These are phyloP conservation scores for Leishmania lainsoni DNA, from an alignment of 208 protist species.

Conservation along the genomic window DNA sequence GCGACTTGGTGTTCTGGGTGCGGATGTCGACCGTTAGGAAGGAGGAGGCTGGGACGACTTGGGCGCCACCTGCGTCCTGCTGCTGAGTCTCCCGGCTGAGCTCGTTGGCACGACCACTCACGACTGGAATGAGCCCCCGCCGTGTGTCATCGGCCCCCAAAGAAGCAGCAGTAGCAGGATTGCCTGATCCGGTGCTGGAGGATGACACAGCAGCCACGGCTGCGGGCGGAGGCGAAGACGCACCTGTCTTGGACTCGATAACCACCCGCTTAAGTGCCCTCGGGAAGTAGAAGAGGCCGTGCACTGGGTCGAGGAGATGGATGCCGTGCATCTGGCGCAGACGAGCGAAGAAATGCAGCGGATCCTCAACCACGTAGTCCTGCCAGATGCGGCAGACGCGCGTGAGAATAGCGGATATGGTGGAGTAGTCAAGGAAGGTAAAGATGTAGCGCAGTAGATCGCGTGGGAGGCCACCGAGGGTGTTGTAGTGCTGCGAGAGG, in stretches of 20 bases:
- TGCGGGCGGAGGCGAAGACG: neutral
- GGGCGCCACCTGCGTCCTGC: conserved; percentile 10
- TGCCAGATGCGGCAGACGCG: conserved; percentile 41
- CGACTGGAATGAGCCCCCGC: neutral
- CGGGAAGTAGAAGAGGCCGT: conserved; percentile 55
- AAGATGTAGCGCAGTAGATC: conserved; percentile 43
- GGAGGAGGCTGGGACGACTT: conserved; percentile 29
- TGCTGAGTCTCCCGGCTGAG: conserved; percentile 2
- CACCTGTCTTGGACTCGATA: conserved; percentile 19
- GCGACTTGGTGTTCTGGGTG: conserved; percentile 50
- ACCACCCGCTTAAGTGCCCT: conserved; percentile 47
- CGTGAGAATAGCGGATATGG: conserved; percentile 28
- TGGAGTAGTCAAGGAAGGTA: conserved; percentile 55
- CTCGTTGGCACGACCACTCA: neutral
- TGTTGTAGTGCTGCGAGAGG: conserved; percentile 42
- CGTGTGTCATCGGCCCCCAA: neutral
- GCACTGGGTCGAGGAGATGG: conserved; percentile 48
- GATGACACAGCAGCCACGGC: neutral
- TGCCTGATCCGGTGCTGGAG: neutral
- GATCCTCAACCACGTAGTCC: conserved; percentile 30
- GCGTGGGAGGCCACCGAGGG: conserved; percentile 42
- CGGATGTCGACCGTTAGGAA: conserved; percentile 60
- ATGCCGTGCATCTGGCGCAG: conserved; percentile 56
- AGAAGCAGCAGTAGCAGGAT: neutral
- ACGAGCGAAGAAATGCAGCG: conserved; percentile 25